These are phyloP conservation scores for Eucalyptus urophylla DNA, from an alignment of 345 rosid species.

Conservation along the genomic window DNA sequence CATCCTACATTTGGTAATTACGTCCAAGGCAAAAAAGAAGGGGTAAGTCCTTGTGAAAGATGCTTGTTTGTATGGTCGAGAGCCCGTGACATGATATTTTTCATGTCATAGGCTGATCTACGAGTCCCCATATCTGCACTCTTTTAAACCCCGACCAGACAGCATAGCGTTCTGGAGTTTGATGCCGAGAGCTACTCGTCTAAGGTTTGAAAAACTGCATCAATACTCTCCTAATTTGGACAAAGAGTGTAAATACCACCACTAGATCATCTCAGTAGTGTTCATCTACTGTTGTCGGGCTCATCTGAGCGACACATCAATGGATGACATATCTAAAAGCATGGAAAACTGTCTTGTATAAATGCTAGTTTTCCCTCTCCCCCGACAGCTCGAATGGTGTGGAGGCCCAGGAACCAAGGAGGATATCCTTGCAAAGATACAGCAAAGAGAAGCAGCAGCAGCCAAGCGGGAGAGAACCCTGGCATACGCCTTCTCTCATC, in stretches of 20 bases:
- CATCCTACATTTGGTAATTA: neutral
- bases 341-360: neutral
- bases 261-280: neutral
- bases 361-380: neutral
- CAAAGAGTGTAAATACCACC: neutral
- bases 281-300: neutral
- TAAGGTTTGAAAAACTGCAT: neutral
- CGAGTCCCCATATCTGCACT: neutral
- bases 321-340: neutral
- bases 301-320: neutral
- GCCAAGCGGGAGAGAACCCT: conserved; percentile 76
- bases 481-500: conserved; percentile 94
- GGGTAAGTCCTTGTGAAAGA: neutral
- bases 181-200: neutral
- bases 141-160: neutral
- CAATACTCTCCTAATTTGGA: neutral
- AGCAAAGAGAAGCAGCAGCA: conserved; percentile 77
- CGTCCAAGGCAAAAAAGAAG: neutral
- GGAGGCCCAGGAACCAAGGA: conserved; percentile 74
- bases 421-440: conserved; percentile 61
- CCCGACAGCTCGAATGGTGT: conserved; percentile 64
- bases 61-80: neutral
- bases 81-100: neutral
- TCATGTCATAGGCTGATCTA: neutral
- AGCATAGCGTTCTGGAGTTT: neutral